Percentiles rank a stretch among this genome's conserved stretches.
Evolutionary conservation across 805 yeast species (phyloP).

Genomic region (Starmerella khaoyaiensis): DNA sequence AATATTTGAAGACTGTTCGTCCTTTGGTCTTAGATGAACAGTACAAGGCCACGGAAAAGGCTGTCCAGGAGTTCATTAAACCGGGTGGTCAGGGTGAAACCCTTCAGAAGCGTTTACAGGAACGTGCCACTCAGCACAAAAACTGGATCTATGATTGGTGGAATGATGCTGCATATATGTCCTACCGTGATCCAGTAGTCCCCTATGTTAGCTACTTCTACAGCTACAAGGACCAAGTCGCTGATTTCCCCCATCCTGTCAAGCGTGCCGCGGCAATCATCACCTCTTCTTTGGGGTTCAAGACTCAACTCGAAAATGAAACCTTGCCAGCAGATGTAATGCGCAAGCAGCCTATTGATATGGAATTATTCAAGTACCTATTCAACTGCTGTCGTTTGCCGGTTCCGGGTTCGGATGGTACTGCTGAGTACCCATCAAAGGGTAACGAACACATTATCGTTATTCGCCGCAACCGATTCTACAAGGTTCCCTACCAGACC

Average conservation of each 20-base stretch:
- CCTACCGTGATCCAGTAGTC: conserved; percentile 85
- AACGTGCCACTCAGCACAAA: conserved; percentile 44
- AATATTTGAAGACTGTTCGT: conserved; percentile 57
- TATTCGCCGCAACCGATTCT: conserved; percentile 63
- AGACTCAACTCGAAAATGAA: conserved; percentile 53
- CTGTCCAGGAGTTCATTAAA: conserved; percentile 52
- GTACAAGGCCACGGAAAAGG: conserved; percentile 39
- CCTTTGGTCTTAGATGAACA: conserved; percentile 48
- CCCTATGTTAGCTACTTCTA: conserved; percentile 89
- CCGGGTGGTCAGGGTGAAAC: conserved; percentile 52
- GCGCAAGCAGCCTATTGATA: conserved; percentile 75
- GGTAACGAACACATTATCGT: conserved; percentile 60
- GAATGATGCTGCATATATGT: conserved; percentile 87
- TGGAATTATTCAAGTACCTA: conserved; percentile 86
- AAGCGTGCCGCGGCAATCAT: conserved; percentile 64
- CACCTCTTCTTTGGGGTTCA: conserved; percentile 53
- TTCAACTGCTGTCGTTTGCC: conserved; percentile 83
- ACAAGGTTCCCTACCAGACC: conserved; percentile 41
- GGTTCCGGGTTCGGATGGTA: conserved; percentile 39
- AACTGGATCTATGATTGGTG: conserved; percentile 89
- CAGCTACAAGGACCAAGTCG: conserved; percentile 55
- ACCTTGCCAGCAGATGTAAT: conserved; percentile 66
- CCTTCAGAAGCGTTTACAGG: conserved; percentile 52
- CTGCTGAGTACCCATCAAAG: conserved; percentile 35
- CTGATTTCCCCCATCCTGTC: conserved; percentile 27